Evolutionary conservation across 192 early-diverging fungal species (phyloP).

Genomic region (Lobulomyces angularis): DNA sequence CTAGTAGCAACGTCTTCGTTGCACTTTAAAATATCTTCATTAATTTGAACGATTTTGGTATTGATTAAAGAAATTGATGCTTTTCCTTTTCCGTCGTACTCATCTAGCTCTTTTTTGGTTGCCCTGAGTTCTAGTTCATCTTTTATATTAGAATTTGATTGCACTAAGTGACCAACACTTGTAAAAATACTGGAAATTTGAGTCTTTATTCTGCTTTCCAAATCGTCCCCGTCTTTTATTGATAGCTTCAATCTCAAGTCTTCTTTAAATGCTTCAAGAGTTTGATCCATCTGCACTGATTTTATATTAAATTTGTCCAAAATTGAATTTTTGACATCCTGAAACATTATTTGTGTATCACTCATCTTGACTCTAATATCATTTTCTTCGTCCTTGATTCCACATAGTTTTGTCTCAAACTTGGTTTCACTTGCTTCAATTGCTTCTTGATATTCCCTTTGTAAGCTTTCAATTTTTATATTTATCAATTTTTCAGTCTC

Average conservation of each 20-base stretch:
- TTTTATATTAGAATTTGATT: not conserved
- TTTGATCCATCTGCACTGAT: slow-evolving; percentile 15
- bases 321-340: slow-evolving; percentile 6
- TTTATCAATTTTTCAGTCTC: not conserved
- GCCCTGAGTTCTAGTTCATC: not conserved
- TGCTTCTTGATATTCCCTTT: not conserved
- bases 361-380: not conserved
- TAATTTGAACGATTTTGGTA: slow-evolving; percentile 7
- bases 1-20: slow-evolving; percentile 17
- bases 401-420: slow-evolving; percentile 10
- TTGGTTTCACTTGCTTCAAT: not conserved
- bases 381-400: slow-evolving; percentile 1
- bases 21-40: slow-evolving; percentile 6
- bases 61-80: slow-evolving; percentile 4
- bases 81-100: slow-evolving; percentile 14
- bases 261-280: slow-evolving; percentile 22
- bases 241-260: slow-evolving; percentile 17
- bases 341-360: too few relatives aligned
- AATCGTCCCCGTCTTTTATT: slow-evolving; percentile 7
- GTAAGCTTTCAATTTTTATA: not conserved
- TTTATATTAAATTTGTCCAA: slow-evolving; percentile 19
- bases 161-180: slow-evolving; percentile 1
- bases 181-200: not conserved
- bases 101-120: slow-evolving; percentile 11
- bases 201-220: not conserved